Evolutionary conservation across 2,329 filamentous ascomycete species (phyloP).

Genomic region (Pseudogymnoascus pannorum): DNA sequence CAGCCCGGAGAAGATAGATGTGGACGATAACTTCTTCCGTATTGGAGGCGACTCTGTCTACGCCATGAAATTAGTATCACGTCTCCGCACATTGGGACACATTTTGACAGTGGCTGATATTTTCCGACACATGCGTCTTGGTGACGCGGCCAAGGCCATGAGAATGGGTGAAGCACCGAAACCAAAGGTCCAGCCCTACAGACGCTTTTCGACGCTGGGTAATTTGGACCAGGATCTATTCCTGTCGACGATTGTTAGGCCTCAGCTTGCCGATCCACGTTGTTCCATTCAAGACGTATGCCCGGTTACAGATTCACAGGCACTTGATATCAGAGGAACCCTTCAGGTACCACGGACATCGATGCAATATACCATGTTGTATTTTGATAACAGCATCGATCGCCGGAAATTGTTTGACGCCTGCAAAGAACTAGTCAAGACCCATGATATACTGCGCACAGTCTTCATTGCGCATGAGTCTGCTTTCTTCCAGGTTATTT

Average conservation of each 20-base stretch:
- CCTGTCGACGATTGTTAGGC: slow-evolving; percentile 29
- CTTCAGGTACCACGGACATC: slow-evolving; percentile 29
- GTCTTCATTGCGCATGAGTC: slow-evolving; percentile 32
- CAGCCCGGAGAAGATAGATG: slow-evolving; percentile 23
- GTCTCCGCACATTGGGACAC: slow-evolving; percentile 20
- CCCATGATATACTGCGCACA: slow-evolving; percentile 33
- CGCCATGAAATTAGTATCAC: slow-evolving; percentile 41
- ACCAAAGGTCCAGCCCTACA: slow-evolving; percentile 23
- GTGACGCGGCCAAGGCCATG: slow-evolving; percentile 24
- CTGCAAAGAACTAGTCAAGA: slow-evolving; percentile 26
- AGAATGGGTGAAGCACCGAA: slow-evolving; percentile 25
- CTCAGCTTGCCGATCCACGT: slow-evolving; percentile 30
- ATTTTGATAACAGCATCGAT: slow-evolving; percentile 28
- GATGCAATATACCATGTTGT: slow-evolving; percentile 32
- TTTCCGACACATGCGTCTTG: slow-evolving; percentile 30
- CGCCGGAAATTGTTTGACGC: slow-evolving; percentile 21
- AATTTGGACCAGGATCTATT: slow-evolving; percentile 28
- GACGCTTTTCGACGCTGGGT: slow-evolving; percentile 32
- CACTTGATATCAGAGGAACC: slow-evolving; percentile 36
- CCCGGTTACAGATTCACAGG: slow-evolving; percentile 34
- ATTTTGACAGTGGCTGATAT: slow-evolving; percentile 36
- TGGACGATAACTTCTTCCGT: slow-evolving; percentile 34
- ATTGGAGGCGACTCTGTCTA: slow-evolving; percentile 32
- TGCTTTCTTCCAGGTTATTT: slow-evolving; percentile 30
- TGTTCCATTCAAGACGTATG: slow-evolving; percentile 34